A percentile compares a stretch with the other conserved stretches of the same genome.
Conservation (phyloP, 495 filamentous ascomycete genomes). For the Daldinia grandis region DNA sequence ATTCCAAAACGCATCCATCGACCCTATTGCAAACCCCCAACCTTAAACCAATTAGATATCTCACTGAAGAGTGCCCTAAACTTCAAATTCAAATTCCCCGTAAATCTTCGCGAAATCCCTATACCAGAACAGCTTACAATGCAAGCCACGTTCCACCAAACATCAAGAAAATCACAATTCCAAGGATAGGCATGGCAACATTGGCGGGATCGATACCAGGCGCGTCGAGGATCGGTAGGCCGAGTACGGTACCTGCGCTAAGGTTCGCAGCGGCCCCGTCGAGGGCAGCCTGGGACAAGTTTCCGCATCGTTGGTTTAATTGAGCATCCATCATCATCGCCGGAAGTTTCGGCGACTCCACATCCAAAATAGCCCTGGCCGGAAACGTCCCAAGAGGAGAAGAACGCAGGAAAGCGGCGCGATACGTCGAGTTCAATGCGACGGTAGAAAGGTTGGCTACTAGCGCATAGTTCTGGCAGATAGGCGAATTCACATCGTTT, state of each 20-base stretch:
- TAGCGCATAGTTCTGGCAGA: slow-evolving; percentile 41
- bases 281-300: slow-evolving; percentile 44
- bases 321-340: slow-evolving; percentile 42
- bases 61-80: neutral
- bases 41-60: slow-evolving; percentile 1
- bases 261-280: slow-evolving; percentile 47
- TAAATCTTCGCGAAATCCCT: neutral
- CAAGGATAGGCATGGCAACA: slow-evolving; percentile 19
- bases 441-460: slow-evolving; percentile 47
- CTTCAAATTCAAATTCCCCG: neutral
- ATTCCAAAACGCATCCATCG: neutral
- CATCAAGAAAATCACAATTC: slow-evolving; percentile 18
- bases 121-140: slow-evolving; percentile 5
- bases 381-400: slow-evolving; percentile 44
- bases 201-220: slow-evolving; percentile 13
- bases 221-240: slow-evolving; percentile 27
- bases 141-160: slow-evolving; percentile 31
- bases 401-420: slow-evolving; percentile 45
- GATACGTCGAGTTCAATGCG: slow-evolving; percentile 48
- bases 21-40: neutral
- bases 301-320: slow-evolving; percentile 50
- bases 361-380: slow-evolving; percentile 43
- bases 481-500: slow-evolving; percentile 5
- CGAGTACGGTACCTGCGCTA: slow-evolving; percentile 42
- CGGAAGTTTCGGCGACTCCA: slow-evolving; percentile 40